Percentiles rank a stretch among this genome's conserved stretches.
Evolutionary conservation across 78 protist genomes (phyloP).

Genomic region (Creolimax fragrantissima): DNA sequence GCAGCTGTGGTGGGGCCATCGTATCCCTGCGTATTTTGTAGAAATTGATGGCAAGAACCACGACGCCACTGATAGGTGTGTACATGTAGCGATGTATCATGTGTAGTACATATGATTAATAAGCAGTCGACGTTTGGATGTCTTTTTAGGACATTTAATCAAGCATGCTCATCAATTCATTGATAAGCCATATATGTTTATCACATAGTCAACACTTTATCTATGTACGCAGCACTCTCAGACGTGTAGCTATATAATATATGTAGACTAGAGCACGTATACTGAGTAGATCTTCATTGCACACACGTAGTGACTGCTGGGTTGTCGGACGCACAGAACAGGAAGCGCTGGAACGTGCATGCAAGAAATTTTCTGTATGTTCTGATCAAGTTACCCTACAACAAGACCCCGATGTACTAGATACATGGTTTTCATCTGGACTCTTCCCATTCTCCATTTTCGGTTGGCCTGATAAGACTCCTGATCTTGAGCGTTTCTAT

Average conservation of each 20-base stretch:
- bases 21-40: conserved; percentile 90
- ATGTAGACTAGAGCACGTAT: no score
- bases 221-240: no score
- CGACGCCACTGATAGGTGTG: neutral
- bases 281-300: no score
- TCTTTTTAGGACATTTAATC: neutral
- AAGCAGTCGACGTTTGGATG: neutral
- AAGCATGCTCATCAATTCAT: no score
- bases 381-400: conserved; percentile 34
- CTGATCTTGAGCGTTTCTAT: conserved; percentile 33
- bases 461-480: conserved; percentile 92
- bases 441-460: conserved; percentile 94
- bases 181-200: no score
- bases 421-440: conserved; percentile 99
- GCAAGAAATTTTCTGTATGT: conserved; percentile 20
- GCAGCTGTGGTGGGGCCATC: conserved; percentile 99
- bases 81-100: no score
- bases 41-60: neutral
- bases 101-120: no score
- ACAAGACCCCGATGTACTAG: conserved; percentile 98
- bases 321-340: conserved; percentile 39
- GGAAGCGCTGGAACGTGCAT: conserved; percentile 61
- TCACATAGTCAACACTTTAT: no score
- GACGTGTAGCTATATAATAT: no score
- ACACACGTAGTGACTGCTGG: conserved; percentile 28